Evolutionary conservation across 192 early-diverging fungal genomes (phyloP).

Genomic region (Coemansia javaensis): DNA sequence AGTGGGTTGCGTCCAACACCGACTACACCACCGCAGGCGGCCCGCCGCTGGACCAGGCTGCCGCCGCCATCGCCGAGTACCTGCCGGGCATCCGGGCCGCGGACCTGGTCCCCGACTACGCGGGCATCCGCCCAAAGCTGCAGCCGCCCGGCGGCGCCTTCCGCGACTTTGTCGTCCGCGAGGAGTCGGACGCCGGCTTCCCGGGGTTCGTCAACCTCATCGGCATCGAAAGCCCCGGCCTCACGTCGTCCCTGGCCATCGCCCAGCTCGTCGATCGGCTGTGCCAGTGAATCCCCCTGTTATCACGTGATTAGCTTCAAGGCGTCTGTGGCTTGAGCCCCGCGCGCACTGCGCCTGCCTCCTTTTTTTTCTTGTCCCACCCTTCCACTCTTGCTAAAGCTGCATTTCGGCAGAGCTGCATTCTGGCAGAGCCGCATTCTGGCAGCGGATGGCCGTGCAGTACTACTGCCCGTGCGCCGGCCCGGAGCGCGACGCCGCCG

Average conservation of each 20-base stretch:
- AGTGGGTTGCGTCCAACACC: slow-evolving; percentile 53
- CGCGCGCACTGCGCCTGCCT: too few relatives aligned
- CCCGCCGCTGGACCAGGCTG: slow-evolving; percentile 23
- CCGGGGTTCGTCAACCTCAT: slow-evolving; percentile 67
- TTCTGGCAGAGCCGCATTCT: not conserved
- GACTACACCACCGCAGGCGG: slow-evolving; percentile 59
- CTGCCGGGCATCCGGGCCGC: slow-evolving; percentile 54
- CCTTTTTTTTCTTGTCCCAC: too few relatives aligned
- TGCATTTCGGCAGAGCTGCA: not conserved
- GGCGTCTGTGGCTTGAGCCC: not conserved
- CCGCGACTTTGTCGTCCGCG: slow-evolving; percentile 71
- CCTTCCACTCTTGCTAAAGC: not conserved
- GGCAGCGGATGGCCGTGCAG: slow-evolving; percentile 8
- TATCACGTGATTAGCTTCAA: too few relatives aligned
- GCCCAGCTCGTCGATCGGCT: slow-evolving; percentile 41
- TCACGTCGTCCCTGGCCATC: slow-evolving; percentile 79
- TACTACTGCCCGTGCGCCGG: slow-evolving; percentile 36
- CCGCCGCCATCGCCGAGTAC: slow-evolving; percentile 61
- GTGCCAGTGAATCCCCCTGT: not conserved
- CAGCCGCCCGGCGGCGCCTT: slow-evolving; percentile 64
- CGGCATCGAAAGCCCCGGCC: slow-evolving; percentile 83
- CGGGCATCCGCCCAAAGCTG: slow-evolving; percentile 84
- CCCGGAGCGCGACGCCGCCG: not conserved
- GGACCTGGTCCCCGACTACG: slow-evolving; percentile 65
- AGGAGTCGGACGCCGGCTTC: slow-evolving; percentile 49